Conservation (phyloP, 1,284 basidiomycete species). For the Trametes sp. region DNA sequence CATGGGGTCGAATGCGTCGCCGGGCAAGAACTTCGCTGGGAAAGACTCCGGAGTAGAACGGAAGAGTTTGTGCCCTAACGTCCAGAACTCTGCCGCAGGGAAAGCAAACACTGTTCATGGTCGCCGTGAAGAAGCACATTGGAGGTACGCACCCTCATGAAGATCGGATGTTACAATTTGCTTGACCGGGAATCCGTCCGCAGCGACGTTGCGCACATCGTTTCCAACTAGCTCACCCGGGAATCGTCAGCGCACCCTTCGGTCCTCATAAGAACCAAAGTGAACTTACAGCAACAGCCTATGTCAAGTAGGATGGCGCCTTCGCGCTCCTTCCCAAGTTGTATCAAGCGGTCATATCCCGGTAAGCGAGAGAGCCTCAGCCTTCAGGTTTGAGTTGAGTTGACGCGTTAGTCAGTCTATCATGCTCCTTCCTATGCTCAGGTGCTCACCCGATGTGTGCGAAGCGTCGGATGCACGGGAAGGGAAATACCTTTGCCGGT, state of each 20-base stretch:
- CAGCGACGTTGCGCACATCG: conserved; percentile 50
- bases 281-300: conserved; percentile 56
- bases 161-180: conserved; percentile 47
- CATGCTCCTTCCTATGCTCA: background rate
- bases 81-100: conserved; percentile 45
- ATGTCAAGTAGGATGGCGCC: conserved; percentile 58
- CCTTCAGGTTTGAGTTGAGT: conserved; percentile 18
- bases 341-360: conserved; percentile 51
- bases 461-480: conserved; percentile 52
- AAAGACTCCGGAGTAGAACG: conserved; percentile 46
- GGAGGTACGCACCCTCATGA: conserved; percentile 35
- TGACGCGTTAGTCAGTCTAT: background rate
- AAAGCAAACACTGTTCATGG: too few relatives aligned
- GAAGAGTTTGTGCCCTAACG: conserved; percentile 45
- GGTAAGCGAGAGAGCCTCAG: conserved; percentile 48
- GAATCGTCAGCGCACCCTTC: too few relatives aligned
- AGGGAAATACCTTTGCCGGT: conserved; percentile 43
- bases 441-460: conserved; percentile 31
- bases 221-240: conserved; percentile 49
- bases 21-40: conserved; percentile 54
- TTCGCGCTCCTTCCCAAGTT: conserved; percentile 46
- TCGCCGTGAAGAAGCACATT: too few relatives aligned
- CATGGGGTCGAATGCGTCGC: conserved; percentile 52
- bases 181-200: conserved; percentile 48
- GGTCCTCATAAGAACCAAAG: too few relatives aligned